Evolutionary conservation across 306 rosid genomes (phyloP), one percentile per base, ranked within the genome.

Genomic region (Prosopis cineraria): DNA sequence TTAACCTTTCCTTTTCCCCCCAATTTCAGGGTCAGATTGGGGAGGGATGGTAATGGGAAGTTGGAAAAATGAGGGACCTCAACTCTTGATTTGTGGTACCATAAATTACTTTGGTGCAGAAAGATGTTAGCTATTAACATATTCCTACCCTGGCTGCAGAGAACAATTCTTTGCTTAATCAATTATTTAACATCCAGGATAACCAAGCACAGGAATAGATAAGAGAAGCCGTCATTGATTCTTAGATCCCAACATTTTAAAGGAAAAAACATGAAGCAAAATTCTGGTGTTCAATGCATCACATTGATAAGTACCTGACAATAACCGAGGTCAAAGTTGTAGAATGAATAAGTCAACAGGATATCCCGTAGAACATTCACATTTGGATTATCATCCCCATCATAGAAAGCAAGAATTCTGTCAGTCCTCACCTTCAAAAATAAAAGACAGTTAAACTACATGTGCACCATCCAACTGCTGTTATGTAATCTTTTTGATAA

Each of bases 261-360:
- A 39, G 52, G 30, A 13, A 10, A 20, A 10, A 37, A 40, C 4
- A 40, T 29, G 63, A 16, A 73, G 55, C 25, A 14, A 78, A 25
- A 41, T 44, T 77, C 52, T 43, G 55, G 66, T 11, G 70, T 67
- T 71, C 67, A 66, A 52, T 27, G 60, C 24, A 78, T 24, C n/a
- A 25, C 39, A 67, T 39, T 39, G 72, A 12, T 6, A 12, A 75
- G 75, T 89, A 95, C 98, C 98, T 95, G 98, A 79, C 98, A 95
- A 78, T 95, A 95, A 81, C 98, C 98, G 80, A 95, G 97, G 87
- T 95, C 98, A 11, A 95, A 95, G 88, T 95, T 95, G 92, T 95
- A 95, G 91, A 95, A 95, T 58, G 98, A 92, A 79, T 92, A 95
- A 10, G 98, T 90, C 89, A 95, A 70, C 53, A 95, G 80, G 79